Evolutionary conservation across 345 rosid species (phyloP).

Genomic region (Psidium guajava): DNA sequence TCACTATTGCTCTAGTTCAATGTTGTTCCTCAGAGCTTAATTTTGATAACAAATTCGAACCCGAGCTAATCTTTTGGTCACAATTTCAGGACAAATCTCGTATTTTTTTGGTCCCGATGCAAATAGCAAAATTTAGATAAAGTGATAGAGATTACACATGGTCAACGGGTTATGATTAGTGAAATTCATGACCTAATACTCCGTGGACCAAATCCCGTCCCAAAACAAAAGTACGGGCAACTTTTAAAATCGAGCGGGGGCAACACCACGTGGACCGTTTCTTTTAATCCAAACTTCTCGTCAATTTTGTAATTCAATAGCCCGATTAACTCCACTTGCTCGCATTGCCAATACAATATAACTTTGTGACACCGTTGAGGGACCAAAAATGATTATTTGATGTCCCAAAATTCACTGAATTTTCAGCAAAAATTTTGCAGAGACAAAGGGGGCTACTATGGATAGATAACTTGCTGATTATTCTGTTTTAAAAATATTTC

Average conservation of each 20-base stretch:
- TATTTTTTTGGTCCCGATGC: background rate
- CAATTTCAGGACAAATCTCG: background rate
- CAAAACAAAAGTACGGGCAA: background rate
- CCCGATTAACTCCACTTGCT: no score
- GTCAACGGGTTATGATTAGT: background rate
- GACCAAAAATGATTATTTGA: no score
- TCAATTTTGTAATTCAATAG: no score
- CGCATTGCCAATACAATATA: no score
- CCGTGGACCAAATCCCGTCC: conserved; percentile 23
- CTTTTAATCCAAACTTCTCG: no score
- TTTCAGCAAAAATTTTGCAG: no score
- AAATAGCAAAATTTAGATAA: background rate
- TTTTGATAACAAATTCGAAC: background rate
- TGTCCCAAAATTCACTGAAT: no score
- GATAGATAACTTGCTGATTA: no score
- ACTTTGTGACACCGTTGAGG: no score
- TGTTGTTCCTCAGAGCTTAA: background rate
- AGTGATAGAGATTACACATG: background rate
- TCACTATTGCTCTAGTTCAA: background rate
- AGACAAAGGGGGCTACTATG: no score
- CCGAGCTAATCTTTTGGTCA: background rate
- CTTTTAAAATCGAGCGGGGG: background rate
- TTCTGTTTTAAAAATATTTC: no score
- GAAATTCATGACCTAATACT: background rate
- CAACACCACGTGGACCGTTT: conserved; percentile 34